phyloP scores from a whole-genome alignment of 2,329 filamentous ascomycete genomes.

The Phialophora expanda region DNA sequence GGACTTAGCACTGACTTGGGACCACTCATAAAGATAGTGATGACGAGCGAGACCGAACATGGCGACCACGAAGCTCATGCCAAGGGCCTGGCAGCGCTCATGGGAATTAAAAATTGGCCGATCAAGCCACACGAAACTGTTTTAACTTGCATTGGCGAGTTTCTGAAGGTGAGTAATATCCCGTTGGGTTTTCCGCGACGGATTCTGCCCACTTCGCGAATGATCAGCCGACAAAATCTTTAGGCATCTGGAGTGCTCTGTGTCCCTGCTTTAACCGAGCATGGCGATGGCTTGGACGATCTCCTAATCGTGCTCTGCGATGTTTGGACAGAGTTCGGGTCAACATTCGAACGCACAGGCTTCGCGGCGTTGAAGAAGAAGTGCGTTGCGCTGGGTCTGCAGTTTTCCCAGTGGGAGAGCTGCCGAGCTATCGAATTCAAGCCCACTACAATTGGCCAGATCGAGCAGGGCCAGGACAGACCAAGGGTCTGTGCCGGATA shows the following conservation, averaged over 20 bases:
- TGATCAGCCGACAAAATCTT: neutral
- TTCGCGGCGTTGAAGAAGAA: neutral
- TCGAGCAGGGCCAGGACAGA: neutral
- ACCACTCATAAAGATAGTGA: neutral
- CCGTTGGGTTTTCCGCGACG: neutral
- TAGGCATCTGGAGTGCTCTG: neutral
- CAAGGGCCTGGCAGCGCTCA: neutral
- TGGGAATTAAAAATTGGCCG: neutral
- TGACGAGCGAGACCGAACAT: conserved; percentile 1
- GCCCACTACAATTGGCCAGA: neutral
- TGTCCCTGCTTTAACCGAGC: neutral
- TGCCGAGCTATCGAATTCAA: neutral
- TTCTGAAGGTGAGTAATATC: neutral
- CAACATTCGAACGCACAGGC: neutral
- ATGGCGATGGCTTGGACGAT: neutral
- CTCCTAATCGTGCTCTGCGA: neutral
- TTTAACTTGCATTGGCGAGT: neutral
- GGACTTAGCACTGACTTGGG: too few relatives aligned
- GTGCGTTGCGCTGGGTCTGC: neutral
- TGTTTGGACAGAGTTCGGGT: neutral
- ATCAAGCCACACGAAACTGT: neutral
- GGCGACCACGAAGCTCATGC: conserved; percentile 9
- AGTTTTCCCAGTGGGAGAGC: neutral
- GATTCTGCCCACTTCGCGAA: neutral
- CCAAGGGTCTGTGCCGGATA: neutral